Percentiles rank a stretch among this genome's conserved stretches.
Evolutionary conservation across 1,284 basidiomycete genomes (phyloP).

Genomic region (Lignosus rhinocerotis): DNA sequence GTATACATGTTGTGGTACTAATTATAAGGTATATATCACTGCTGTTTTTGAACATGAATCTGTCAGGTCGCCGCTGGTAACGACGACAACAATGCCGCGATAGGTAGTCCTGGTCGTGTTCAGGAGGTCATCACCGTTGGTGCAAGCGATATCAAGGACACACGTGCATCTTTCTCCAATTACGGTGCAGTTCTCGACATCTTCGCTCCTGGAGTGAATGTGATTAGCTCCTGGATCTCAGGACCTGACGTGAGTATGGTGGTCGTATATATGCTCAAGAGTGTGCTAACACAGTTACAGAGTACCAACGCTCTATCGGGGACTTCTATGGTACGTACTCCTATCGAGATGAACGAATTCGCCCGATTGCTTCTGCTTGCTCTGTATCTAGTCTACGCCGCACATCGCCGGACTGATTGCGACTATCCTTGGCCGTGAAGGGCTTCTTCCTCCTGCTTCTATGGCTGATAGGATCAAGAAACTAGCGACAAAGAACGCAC

Average conservation of each 20-base stretch:
- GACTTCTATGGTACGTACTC: background rate
- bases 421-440: too few relatives aligned
- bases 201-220: slow-evolving; percentile 46
- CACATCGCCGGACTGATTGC: background rate
- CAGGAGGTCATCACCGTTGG: slow-evolving; percentile 59
- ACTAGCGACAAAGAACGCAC: too few relatives aligned
- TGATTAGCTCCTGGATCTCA: background rate
- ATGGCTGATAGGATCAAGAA: too few relatives aligned
- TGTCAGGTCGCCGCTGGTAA: background rate
- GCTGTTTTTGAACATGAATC: background rate
- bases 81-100: slow-evolving; percentile 1
- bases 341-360: background rate
- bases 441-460: too few relatives aligned
- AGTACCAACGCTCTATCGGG: background rate
- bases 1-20: background rate
- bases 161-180: slow-evolving; percentile 58
- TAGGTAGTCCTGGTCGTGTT: slow-evolving; percentile 12
- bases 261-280: background rate
- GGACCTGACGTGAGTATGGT: background rate
- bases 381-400: background rate
- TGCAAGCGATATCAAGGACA: slow-evolving; percentile 50
- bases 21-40: background rate
- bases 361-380: background rate
- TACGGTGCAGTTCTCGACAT: slow-evolving; percentile 46
- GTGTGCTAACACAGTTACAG: background rate